Base-by-base conservation (phyloP, 1,284 basidiomycete genomes). In the Puccinia horiana region DNA sequence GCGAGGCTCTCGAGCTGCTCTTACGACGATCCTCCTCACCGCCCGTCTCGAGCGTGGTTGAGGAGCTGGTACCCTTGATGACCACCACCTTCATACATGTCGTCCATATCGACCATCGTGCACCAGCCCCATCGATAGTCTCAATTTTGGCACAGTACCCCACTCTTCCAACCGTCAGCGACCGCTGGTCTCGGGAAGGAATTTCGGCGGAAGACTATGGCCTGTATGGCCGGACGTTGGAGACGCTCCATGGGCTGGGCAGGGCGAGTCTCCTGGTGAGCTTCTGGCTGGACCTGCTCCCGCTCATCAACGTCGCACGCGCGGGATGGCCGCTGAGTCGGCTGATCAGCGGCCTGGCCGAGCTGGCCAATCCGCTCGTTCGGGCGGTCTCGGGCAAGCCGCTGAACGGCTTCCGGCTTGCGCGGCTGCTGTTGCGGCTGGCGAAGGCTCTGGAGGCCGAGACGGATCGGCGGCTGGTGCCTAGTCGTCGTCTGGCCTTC, bases 331-430 rank as follows among this genome's bases (percentile, higher is more conserved):
- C 80, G 18, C 32, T 81, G 20, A 23, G 26, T 29, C 75, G 47
- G 65, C 70, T 81, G 16, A 20, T 81, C 5, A 26, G 23, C 18
- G 35, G 26, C 12, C 58, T 81, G 3, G 20, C 61, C 49, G 80
- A 75, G n/a, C 61, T 81, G 8, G 37, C 80, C 0, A 81, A 81
- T 75, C 80, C 80, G 16, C 49, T 81, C 8, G 37, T 73, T 11
- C 47, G 78, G 26, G 52, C 67, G 8, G 42, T 65, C 37, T 61
- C 70, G 23, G 80, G 72, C 23, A 81, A 81, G 61, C 72, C 80
- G 4, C 61, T 81, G 26, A 74, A 52, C 49, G 67, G 70, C 4
- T 81, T 75, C 49, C 42, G 58, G 49, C 56, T 75, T 20, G 70
- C 70, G 26, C 32, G 70, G 47, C 58, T 81, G 35, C 42, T 81